Evolutionary conservation across 1,139 yeast genomes (phyloP).

Genomic region (Saccharomyces hybrid): DNA sequence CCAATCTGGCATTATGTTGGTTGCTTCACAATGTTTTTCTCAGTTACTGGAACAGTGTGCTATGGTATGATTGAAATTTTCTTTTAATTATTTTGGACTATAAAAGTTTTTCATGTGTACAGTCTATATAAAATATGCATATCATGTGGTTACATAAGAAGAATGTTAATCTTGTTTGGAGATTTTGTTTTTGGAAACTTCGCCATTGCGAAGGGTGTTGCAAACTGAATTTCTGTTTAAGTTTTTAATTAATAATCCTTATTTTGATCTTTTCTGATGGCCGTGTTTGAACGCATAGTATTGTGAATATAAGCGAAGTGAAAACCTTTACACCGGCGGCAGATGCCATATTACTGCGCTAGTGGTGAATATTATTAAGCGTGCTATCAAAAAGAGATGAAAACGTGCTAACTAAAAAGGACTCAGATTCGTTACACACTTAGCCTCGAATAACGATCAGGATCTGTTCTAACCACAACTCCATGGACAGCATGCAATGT

Average conservation of each 20-base stretch:
- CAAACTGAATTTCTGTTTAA: not conserved
- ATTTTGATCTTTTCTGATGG: not conserved
- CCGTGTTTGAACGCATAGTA: not conserved
- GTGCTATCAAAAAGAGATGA: not conserved
- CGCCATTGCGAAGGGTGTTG: not conserved
- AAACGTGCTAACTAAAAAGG: not conserved
- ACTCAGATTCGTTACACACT: not conserved
- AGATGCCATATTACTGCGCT: not conserved
- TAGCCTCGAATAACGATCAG: not conserved
- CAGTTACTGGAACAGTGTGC: conserved; percentile 39
- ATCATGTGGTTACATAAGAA: not conserved
- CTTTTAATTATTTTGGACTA: conserved; percentile 9
- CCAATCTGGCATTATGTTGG: conserved; percentile 38
- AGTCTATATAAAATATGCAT: not conserved
- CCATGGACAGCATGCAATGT: conserved; percentile 12
- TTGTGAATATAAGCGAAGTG: not conserved
- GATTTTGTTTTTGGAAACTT: not conserved
- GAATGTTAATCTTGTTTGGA: not conserved
- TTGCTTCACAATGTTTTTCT: conserved; percentile 35
- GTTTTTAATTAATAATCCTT: not conserved
- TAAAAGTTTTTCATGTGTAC: not conserved
- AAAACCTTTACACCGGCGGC: not conserved
- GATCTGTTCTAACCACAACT: conserved; percentile 6
- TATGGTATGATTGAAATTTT: conserved; percentile 37
- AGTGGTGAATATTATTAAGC: not conserved